These are phyloP conservation scores for Candida nemodendra DNA, from an alignment of 805 yeast genomes.

Conservation along the genomic window DNA sequence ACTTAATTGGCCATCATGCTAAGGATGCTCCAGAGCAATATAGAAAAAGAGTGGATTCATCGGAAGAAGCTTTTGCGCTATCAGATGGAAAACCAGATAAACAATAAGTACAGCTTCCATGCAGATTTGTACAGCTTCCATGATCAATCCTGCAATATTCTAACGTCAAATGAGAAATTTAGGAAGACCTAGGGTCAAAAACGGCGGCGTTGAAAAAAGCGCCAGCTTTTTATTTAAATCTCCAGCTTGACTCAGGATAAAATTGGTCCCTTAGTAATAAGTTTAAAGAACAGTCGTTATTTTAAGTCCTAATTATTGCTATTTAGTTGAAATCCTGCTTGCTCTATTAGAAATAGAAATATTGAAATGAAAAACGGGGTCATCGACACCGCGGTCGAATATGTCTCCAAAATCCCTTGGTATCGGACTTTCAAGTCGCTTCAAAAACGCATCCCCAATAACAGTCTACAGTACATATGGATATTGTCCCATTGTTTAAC, in stretches of 20 bases:
- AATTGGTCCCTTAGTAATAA: too few species aligned
- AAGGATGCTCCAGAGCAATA: slow-evolving; percentile 59
- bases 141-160: too few species aligned
- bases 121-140: too few species aligned
- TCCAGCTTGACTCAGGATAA: too few species aligned
- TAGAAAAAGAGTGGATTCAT: slow-evolving; percentile 1
- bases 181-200: too few species aligned
- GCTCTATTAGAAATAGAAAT: too few species aligned
- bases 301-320: neutral
- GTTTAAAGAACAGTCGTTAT: neutral
- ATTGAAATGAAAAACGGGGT: slow-evolving; percentile 20
- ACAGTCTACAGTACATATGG: slow-evolving; percentile 23
- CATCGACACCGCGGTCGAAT: slow-evolving; percentile 7
- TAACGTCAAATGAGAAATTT: too few species aligned
- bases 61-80: neutral
- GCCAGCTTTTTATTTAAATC: too few species aligned
- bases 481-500: slow-evolving; percentile 21
- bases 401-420: slow-evolving; percentile 16
- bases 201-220: too few species aligned
- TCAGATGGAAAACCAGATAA: slow-evolving; percentile 4
- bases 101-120: too few species aligned
- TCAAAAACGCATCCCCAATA: slow-evolving; percentile 11
- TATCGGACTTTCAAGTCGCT: slow-evolving; percentile 1
- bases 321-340: neutral
- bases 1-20: slow-evolving; percentile 61